Percentiles rank a stretch among this genome's conserved stretches.
These are phyloP conservation scores for Hemileccinum impolitum DNA, from an alignment of 768 basidiomycete genomes.

Conservation along the genomic window DNA sequence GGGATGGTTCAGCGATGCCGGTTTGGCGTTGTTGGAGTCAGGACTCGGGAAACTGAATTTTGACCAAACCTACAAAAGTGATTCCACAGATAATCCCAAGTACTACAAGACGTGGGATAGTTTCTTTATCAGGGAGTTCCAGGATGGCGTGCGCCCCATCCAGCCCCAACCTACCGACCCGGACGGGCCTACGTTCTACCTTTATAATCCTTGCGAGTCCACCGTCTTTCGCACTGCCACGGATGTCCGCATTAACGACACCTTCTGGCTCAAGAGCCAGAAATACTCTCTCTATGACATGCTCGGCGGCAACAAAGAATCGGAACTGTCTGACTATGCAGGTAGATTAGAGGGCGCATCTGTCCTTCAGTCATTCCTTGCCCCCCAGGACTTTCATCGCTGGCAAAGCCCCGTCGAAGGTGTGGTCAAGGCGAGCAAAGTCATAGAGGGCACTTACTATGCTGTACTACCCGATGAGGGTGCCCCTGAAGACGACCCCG, in stretches of 20 bases:
- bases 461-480: conserved; percentile 14
- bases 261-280: conserved; percentile 58
- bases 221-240: conserved; percentile 33
- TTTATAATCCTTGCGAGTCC: conserved; percentile 55
- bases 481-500: neutral
- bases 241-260: conserved; percentile 39
- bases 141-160: conserved; percentile 10
- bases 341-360: too few species aligned
- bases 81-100: neutral
- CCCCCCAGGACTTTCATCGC: conserved; percentile 51
- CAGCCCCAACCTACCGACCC: conserved; percentile 2
- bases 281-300: conserved; percentile 56
- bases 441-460: conserved; percentile 16
- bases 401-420: conserved; percentile 58
- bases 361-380: too few species aligned
- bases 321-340: too few species aligned
- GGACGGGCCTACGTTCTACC: too few species aligned
- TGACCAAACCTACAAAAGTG: neutral
- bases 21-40: neutral
- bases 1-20: neutral
- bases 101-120: conserved; percentile 41
- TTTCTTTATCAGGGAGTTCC: conserved; percentile 49
- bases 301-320: too few species aligned
- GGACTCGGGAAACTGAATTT: neutral
- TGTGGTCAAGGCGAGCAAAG: too few species aligned